Conservation (phyloP, 192 early-diverging fungal genomes). For the Helicostylum pulchrum region DNA sequence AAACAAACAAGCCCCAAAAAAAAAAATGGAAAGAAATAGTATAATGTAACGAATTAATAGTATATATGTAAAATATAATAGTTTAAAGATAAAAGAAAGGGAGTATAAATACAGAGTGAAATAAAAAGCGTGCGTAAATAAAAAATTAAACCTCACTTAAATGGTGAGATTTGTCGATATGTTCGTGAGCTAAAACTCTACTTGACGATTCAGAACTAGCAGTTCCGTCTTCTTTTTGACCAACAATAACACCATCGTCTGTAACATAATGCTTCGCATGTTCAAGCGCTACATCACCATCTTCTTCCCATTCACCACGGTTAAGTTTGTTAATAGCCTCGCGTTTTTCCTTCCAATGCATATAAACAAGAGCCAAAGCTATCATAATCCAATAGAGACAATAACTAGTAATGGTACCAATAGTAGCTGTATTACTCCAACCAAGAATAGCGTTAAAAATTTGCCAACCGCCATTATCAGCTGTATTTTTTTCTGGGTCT, state of each 20-base stretch:
- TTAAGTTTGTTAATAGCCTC: slow-evolving; percentile 7
- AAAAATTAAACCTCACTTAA: too few relatives aligned
- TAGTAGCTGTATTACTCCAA: slow-evolving; percentile 73
- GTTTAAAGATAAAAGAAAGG: too few relatives aligned
- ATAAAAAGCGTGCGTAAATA: too few relatives aligned
- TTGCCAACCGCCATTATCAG: slow-evolving; percentile 33
- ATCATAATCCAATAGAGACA: slow-evolving; percentile 75
- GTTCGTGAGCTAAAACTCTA: not conserved
- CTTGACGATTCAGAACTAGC: not conserved
- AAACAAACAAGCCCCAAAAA: too few relatives aligned
- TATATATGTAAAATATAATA: too few relatives aligned
- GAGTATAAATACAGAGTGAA: too few relatives aligned
- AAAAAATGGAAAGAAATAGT: too few relatives aligned
- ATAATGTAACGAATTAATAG: too few relatives aligned
- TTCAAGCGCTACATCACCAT: slow-evolving; percentile 11
- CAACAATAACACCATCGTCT: slow-evolving; percentile 5
- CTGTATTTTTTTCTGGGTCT: slow-evolving; percentile 51
- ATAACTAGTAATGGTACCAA: slow-evolving; percentile 73
- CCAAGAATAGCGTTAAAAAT: slow-evolving; percentile 75
- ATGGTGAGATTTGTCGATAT: not conserved
- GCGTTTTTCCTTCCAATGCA: slow-evolving; percentile 38
- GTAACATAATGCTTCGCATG: slow-evolving; percentile 9
- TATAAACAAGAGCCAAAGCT: slow-evolving; percentile 43
- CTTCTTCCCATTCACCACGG: not conserved
- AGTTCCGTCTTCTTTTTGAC: not conserved